These are phyloP conservation scores for Tricholoma flavovirens DNA, from an alignment of 768 basidiomycete genomes.

Conservation along the genomic window DNA sequence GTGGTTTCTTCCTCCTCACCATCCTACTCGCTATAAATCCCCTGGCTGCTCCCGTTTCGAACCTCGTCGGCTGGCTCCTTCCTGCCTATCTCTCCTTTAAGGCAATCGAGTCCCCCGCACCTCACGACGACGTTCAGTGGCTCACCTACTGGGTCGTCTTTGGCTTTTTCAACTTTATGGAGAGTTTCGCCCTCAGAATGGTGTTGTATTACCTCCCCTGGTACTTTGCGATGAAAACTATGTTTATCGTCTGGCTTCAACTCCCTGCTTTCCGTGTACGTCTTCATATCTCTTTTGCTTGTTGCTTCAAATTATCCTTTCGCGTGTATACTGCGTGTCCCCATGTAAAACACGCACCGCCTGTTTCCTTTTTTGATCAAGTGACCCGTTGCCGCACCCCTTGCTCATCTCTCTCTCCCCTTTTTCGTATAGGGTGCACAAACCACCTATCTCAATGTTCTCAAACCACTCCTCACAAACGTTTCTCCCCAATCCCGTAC, in stretches of 20 bases:
- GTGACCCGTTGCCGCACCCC: not conserved
- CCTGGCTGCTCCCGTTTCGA: conserved; percentile 87
- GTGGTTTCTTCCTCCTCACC: conserved; percentile 57
- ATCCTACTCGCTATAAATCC: conserved; percentile 84
- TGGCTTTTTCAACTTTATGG: conserved; percentile 89
- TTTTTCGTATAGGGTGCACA: conserved; percentile 74
- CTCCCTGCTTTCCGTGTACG: conserved; percentile 78
- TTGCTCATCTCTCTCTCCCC: not conserved
- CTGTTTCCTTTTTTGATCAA: not conserved
- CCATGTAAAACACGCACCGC: not conserved
- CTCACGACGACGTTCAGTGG: conserved; percentile 90
- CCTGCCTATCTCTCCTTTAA: conserved; percentile 95
- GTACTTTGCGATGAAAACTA: conserved; percentile 91
- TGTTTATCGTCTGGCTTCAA: conserved; percentile 90
- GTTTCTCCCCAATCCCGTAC: conserved; percentile 39
- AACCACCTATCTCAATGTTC: conserved; percentile 64
- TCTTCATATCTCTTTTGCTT: conserved; percentile 18
- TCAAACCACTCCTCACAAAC: conserved; percentile 79
- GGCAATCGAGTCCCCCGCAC: conserved; percentile 83
- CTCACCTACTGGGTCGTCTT: conserved; percentile 97
- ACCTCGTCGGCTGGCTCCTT: conserved; percentile 90
- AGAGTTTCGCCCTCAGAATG: conserved; percentile 75
- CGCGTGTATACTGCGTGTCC: not conserved
- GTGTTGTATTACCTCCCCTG: conserved; percentile 92
- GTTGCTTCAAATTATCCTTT: conserved; percentile 8